Evolutionary conservation across 768 basidiomycete genomes (phyloP), one percentile per base, ranked within the genome.

Genomic region (Lactarius hengduanensis): DNA sequence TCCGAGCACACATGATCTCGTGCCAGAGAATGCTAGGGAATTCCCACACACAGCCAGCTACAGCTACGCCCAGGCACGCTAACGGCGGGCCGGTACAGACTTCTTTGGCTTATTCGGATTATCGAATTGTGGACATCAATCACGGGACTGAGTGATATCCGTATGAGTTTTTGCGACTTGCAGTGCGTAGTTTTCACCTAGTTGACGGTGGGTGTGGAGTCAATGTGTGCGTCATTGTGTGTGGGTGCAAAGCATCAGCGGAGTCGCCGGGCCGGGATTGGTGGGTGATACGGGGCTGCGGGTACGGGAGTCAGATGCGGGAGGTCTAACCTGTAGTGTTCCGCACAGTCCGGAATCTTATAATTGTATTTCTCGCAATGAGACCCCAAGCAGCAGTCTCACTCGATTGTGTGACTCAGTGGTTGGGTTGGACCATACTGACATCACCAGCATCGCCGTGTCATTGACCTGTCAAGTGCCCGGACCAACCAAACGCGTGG

Each of bases 391-490:
- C 45, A 47, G 3, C 45, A 47, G n/a, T 10, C 22, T 50, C 47
- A 50, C 47, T 50, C 22, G 22, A 50, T 50, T 50, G n/a, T 47
- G n/a, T 47, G n/a, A 47, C 43, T 45, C 38, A 4, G 38, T 18
- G 41, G 15, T 2, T 50, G 10, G 36, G 11, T 13, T 22, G 47
- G 47, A 22, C 22, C 22, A 47, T 11, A 11, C n/a, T 1, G 45
- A n/a, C 45, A 47, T 26, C 26, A 26, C 26, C 26, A 26, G 26
- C 26, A 26, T 38, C 22, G n/a, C n/a, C 11, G 4, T 26, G 22
- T n/a, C 47, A n/a, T 54, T 59, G 63, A 20, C 53, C 58, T 38
- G 50, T n/a, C 34, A 30, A 26, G 64, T 34, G 40, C 64, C 16
- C 16, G 59, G 53, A n/a, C 54, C 40, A 13, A 11, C 30, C 11